Evolutionary conservation across 1,139 yeast genomes (phyloP), one percentile per base, ranked within the genome.

Genomic region (Pichia cactophila): DNA sequence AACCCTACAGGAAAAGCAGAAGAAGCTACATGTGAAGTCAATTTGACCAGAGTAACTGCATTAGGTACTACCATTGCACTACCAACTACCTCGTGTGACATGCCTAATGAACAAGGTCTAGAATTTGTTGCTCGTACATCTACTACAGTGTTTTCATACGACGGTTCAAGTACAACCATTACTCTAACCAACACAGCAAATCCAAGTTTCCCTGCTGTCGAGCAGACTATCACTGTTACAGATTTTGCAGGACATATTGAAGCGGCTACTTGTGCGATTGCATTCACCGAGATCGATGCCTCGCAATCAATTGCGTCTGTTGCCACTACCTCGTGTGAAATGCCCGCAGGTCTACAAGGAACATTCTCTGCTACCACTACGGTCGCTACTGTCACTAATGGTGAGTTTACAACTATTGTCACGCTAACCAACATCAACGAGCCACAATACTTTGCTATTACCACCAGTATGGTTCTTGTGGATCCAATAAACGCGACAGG

Each of bases 301-400:
- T 45, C 4, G 6, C 31, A 28, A 28, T 28, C 31, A 8, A 28
- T 28, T 28, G 31, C 10, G 31, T 11, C 11, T 3, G 12, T 28
- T 28, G 31, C 31, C 6, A 28, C 52, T 4, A 45, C 54, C 5
- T 49, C 48, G 9, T 42, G 54, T 10, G 45, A 52, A 11, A 26
- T 33, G 36, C 36, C 36, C 2, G 8, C 1, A 7, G 17, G 9
- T 14, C 10, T 33, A 10, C 17, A 33, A 14, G 36, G 36, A 14
- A 14, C 36, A 7, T 33, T 33, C 8, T 4, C 17, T 33, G 14
- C 36, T 4, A 2, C 1, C 14, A n/a, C n/a, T 14, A 10, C 4
- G 1, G 5, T 14, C 1, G 4, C 17, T 7, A 33, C 17, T 33
- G 36, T 35, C 16, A 11, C 23, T 5, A 10, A 16, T 16, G 23